These are phyloP conservation scores for Fusarium irregulare DNA, from an alignment of 2,329 filamentous ascomycete species.

Conservation along the genomic window DNA sequence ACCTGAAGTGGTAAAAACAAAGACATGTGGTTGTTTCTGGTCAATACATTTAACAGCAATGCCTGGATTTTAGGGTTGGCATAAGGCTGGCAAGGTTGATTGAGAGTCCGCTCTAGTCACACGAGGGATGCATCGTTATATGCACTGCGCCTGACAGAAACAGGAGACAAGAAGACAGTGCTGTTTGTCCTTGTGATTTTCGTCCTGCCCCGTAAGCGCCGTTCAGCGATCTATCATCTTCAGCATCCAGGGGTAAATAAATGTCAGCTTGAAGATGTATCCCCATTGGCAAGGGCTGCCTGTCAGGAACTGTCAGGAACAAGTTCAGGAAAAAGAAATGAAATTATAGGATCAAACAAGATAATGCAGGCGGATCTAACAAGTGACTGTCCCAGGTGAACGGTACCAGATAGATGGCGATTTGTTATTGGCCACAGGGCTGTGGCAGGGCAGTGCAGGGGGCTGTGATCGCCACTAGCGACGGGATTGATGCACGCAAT, in stretches of 20 bases:
- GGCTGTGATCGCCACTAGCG: background rate
- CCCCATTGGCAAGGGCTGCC: background rate
- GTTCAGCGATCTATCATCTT: background rate
- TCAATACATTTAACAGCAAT: background rate
- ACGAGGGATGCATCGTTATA: background rate
- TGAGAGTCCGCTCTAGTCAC: background rate
- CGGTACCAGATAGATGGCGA: background rate
- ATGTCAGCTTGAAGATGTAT: background rate
- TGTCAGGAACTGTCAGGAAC: background rate
- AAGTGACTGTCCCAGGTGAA: background rate
- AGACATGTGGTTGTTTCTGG: background rate
- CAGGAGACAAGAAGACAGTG: background rate
- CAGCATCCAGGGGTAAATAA: background rate
- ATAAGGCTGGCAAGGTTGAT: slow-evolving; percentile 12
- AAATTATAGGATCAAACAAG: background rate
- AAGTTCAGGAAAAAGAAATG: background rate
- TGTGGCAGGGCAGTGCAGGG: background rate
- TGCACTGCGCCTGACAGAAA: background rate
- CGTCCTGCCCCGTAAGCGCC: background rate
- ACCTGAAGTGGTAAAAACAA: background rate
- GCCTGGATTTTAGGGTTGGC: background rate
- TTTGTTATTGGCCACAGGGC: background rate
- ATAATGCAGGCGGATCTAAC: background rate
- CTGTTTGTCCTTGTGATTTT: background rate
- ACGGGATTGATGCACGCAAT: background rate